phyloP scores from a whole-genome alignment of 768 basidiomycete species.

The Termitomyces sp. region DNA sequence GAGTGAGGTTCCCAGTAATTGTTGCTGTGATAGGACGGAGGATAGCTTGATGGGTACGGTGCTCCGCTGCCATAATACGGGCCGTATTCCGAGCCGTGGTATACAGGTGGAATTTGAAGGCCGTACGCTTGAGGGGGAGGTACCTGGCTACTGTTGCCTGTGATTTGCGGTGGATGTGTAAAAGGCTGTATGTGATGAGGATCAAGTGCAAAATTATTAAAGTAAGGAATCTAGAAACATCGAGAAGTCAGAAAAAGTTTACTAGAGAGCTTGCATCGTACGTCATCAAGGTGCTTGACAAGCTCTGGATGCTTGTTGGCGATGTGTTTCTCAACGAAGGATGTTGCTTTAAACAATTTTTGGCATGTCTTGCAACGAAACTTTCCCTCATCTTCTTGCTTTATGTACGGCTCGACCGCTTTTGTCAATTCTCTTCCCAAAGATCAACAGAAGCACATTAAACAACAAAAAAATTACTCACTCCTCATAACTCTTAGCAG shows the following conservation, averaged over 20 bases:
- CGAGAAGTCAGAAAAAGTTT: conserved; percentile 8
- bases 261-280: conserved; percentile 28
- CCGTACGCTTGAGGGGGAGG: conserved; percentile 86
- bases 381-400: conserved; percentile 95
- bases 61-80: conserved; percentile 25
- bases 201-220: conserved; percentile 96
- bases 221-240: conserved; percentile 64
- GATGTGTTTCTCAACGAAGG: conserved; percentile 97
- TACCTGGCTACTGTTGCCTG: conserved; percentile 60
- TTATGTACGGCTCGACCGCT: conserved; percentile 73
- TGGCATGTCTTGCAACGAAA: conserved; percentile 95
- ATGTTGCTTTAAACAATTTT: conserved; percentile 95
- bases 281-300: conserved; percentile 80
- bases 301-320: conserved; percentile 90
- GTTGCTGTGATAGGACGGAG: conserved; percentile 32
- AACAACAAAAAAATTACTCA: conserved; percentile 26
- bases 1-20: conserved; percentile 38
- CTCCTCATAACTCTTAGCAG: conserved; percentile 89
- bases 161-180: conserved; percentile 64
- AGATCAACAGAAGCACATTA: conserved; percentile 7
- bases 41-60: conserved; percentile 34
- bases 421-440: conserved; percentile 71
- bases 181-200: conserved; percentile 89
- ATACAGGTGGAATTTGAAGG: conserved; percentile 54
- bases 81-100: conserved; percentile 30